Evolutionary conservation across 2,329 filamentous ascomycete species (phyloP).

Genomic region (Grosmannia serpens): DNA sequence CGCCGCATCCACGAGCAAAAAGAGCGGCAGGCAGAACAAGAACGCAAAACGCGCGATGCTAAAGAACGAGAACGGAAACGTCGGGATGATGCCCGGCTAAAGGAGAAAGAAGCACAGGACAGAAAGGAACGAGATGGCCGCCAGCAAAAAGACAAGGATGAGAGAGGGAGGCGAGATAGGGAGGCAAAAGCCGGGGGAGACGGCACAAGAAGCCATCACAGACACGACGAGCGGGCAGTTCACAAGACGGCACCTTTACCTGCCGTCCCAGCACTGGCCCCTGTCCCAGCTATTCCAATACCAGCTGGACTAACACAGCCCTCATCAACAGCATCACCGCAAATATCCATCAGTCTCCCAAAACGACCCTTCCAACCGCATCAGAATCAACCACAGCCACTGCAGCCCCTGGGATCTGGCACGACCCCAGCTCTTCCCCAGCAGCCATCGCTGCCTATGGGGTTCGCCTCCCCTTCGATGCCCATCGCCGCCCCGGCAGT

Average conservation of each 20-base stretch:
- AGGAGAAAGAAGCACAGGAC: constrained; percentile 59
- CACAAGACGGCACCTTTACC: constrained; percentile 26
- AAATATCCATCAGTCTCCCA: constrained; percentile 22
- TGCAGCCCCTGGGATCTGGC: constrained; percentile 16
- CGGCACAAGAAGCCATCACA: constrained; percentile 20
- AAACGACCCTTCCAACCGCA: constrained; percentile 27
- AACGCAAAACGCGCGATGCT: constrained; percentile 70
- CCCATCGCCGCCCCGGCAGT: constrained; percentile 68
- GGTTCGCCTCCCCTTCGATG: constrained; percentile 67
- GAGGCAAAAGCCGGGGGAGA: constrained; percentile 20
- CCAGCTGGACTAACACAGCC: constrained; percentile 19
- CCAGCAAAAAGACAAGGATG: constrained; percentile 30
- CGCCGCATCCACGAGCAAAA: constrained; percentile 72
- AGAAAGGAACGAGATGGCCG: constrained; percentile 51
- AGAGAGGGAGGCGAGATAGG: constrained; percentile 43
- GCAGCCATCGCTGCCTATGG: constrained; percentile 38
- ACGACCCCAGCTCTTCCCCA: constrained; percentile 44
- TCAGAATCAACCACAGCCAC: constrained; percentile 12
- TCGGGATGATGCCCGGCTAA: constrained; percentile 70
- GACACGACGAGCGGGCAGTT: constrained; percentile 24
- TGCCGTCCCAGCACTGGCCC: constrained; percentile 4
- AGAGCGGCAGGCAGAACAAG: constrained; percentile 72
- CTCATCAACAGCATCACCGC: constrained; percentile 7
- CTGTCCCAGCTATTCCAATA: constrained; percentile 28
- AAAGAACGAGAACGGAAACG: constrained; percentile 75